Evolutionary conservation across 371 early-diverging fungal genomes (phyloP), one percentile per base, ranked within the genome.

Genomic region (Conidiobolus coronatus): DNA sequence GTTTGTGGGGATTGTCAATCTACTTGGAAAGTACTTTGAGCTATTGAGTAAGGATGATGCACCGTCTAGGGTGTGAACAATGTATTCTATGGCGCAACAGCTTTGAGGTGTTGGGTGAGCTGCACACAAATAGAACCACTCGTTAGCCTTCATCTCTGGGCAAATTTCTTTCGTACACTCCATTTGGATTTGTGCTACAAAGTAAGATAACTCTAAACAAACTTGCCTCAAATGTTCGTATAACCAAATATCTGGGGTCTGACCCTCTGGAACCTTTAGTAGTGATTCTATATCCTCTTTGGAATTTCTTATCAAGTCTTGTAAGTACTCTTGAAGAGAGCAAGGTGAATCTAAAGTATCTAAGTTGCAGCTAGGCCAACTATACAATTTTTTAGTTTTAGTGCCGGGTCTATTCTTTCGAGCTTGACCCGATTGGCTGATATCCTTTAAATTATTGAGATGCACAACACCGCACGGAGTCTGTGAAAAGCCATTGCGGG

Each of bases 71-170:
- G 91, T 88, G 59, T 94, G 95, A 18, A 86, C 77, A 33, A 79
- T 72, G 55, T 94, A 94, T 51, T 88, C 87, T 38, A 91, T 80
- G 0, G 95, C 95, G 29, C 77, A 74, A 54, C 90, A 90, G 38
- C 75, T 67, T 53, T 79, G 74, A 5, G 87, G 82, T 0, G 71
- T 63, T 19, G 74, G 71, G 52, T 94, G 95, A 1, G 85, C 82
- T 2, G 95, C 95, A 55, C 95, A 94, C 19, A 86, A 73, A 64
- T 85, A 91, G 47, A 79, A 63, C 79, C 83, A 86, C 18, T 88
- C 90, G 39, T 75, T 75, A 3, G 90, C 90, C 51, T 85, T 79
- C 95, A 94, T 94, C 37, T 86, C 82, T 0, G 84, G 84, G 54
- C 95, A 94, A 11, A 68, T 62, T 21, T 72, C 70, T 7, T 60